Base-by-base conservation (phyloP, 2,329 filamentous ascomycete genomes). In the Clonostachys sp. region DNA sequence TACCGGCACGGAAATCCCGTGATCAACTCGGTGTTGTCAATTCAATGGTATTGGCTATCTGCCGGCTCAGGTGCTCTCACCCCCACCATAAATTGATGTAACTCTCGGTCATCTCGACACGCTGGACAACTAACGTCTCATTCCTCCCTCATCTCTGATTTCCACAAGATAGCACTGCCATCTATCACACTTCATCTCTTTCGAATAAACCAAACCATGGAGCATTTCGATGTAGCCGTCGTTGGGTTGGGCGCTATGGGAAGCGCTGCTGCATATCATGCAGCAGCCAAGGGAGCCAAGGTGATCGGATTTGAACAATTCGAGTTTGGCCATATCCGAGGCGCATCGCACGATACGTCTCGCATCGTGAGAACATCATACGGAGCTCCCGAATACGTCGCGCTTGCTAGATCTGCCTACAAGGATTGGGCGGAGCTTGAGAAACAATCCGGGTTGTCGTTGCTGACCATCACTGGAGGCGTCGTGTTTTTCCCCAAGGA, bases 281-380 rank as follows among this genome's bases (percentile, higher is more conserved):
- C 50, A 2, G 47, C 57, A 2, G 43, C 46, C n/a, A 59, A 55
- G 35, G 57, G 57, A 6, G 53, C 48, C 5, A 55, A 48, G 4
- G 57, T 58, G 1, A 53, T 59, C 7, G 54, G 47, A 2, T 58
- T 59, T 10, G 55, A 59, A 14, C 57, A 59, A 12, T 59, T 55
- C 18, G 57, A 59, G 30, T 49, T 59, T 16, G 57, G 57, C 1
- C 50, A 59, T 12, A 47, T 59, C 4, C 53, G 51, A 14, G 57
- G 57, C 17, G 55, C 57, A 2, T 59, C 57, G 0, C 53, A 56
- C 36, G 57, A 59, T n/a, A 59, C 57, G 1, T 59, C 57, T 0
- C 52, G 57, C 2, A 59, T 59, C 4, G 48, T 59, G 8, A 51
- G 57, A 12, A 58, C 53, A 0, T 59, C 57, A 0, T 57, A 59